phyloP scores from a whole-genome alignment of 345 rosid genomes.

The Eucalyptus erythrocorys region DNA sequence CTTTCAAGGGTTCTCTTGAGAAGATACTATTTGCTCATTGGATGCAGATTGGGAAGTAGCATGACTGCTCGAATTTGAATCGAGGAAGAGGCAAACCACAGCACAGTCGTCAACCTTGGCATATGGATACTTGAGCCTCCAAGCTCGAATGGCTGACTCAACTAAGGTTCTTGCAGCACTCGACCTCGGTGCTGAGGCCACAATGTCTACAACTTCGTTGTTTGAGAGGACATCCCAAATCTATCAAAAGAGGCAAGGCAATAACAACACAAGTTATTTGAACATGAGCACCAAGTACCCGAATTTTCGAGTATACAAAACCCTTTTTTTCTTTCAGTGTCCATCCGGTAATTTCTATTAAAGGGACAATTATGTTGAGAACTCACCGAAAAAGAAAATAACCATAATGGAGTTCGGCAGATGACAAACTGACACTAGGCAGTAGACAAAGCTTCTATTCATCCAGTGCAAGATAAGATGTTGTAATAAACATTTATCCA shows the following conservation, averaged over 20 bases:
- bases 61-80: not conserved
- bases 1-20: not conserved
- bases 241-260: not conserved
- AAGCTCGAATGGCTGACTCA: slow-evolving; percentile 21
- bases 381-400: not conserved
- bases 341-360: not conserved
- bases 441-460: not conserved
- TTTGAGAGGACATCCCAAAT: slow-evolving; percentile 42
- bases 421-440: not conserved
- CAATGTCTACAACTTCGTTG: slow-evolving; percentile 24
- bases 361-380: not conserved
- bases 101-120: slow-evolving; percentile 36
- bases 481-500: not conserved
- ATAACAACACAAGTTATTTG: not conserved
- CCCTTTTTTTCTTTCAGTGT: not conserved
- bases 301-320: not conserved
- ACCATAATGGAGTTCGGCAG: not conserved
- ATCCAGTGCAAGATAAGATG: not conserved
- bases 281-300: not conserved
- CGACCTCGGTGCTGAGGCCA: slow-evolving; percentile 20
- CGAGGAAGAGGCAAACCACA: slow-evolving; percentile 29
- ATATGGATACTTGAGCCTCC: slow-evolving; percentile 27
- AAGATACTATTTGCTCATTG: not conserved
- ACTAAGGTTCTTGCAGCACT: slow-evolving; percentile 22
- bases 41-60: not conserved